Evolutionary conservation across 148 eudicot genomes (phyloP).

Genomic region (Talinum fruticosum): DNA sequence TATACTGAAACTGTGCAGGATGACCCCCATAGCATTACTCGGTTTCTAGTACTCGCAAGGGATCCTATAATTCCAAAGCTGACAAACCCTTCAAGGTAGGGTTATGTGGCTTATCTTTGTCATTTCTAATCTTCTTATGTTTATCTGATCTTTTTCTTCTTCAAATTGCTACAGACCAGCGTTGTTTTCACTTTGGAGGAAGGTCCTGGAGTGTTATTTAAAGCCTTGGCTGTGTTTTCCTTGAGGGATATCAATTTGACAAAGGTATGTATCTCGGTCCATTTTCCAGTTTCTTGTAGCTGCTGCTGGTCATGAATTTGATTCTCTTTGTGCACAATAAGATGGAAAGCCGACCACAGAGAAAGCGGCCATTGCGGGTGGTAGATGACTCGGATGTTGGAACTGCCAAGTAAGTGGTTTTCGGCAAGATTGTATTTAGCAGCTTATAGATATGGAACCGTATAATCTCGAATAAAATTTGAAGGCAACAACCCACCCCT

Average conservation of each 20-base stretch:
- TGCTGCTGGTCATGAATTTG: not conserved
- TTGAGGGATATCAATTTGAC: constrained; percentile 74
- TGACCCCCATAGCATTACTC: constrained; percentile 69
- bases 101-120: not conserved
- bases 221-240: constrained; percentile 92
- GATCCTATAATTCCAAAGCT: constrained; percentile 77
- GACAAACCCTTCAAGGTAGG: constrained; percentile 67
- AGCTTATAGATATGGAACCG: not conserved
- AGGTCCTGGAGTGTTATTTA: constrained; percentile 88
- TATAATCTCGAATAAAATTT: not conserved
- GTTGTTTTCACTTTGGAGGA: constrained; percentile 84
- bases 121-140: not conserved
- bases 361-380: constrained; percentile 70
- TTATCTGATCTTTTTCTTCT: not conserved
- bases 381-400: constrained; percentile 89
- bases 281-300: not conserved
- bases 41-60: constrained; percentile 87
- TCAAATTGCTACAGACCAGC: constrained; percentile 54
- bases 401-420: constrained; percentile 70
- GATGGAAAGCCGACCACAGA: constrained; percentile 97
- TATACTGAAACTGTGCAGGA: constrained; percentile 44
- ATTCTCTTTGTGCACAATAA: constrained; percentile 24
- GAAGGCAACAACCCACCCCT: too few relatives aligned
- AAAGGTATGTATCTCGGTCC: constrained; percentile 45
- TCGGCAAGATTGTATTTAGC: not conserved